Conservation (phyloP, 768 basidiomycete species). For the Kwoniella dejecticola region DNA sequence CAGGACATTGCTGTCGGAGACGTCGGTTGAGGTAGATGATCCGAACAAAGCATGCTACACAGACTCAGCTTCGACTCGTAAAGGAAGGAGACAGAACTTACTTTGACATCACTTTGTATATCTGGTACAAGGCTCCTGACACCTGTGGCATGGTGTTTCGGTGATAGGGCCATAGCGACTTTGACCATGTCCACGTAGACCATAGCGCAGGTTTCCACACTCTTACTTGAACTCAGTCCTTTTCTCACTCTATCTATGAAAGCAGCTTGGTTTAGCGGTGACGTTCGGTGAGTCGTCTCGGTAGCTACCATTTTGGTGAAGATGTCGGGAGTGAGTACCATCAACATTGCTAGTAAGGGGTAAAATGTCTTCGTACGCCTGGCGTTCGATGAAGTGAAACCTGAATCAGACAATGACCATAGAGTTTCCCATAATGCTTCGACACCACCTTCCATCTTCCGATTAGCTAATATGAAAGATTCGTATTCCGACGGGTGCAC, state of each 20-base stretch:
- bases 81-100: constrained; percentile 48
- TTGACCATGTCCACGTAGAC: constrained; percentile 78
- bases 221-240: constrained; percentile 62
- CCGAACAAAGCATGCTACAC: constrained; percentile 57
- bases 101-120: constrained; percentile 78
- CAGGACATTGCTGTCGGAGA: constrained; percentile 74
- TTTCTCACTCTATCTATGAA: constrained; percentile 57
- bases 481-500: constrained; percentile 76
- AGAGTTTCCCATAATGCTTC: constrained; percentile 85
- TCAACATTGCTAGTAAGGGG: constrained; percentile 76
- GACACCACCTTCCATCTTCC: constrained; percentile 72
- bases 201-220: constrained; percentile 68
- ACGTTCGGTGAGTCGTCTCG: constrained; percentile 21
- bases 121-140: constrained; percentile 70
- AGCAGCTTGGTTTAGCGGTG: constrained; percentile 43
- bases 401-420: constrained; percentile 58
- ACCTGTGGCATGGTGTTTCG: constrained; percentile 64
- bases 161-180: constrained; percentile 63
- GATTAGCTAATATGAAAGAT: constrained; percentile 66
- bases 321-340: constrained; percentile 74
- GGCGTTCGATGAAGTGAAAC: constrained; percentile 27
- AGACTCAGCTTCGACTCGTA: constrained; percentile 33
- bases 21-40: constrained; percentile 67
- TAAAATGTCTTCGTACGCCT: constrained; percentile 62
- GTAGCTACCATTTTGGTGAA: constrained; percentile 60